Evolutionary conservation across 1,139 yeast genomes (phyloP), one percentile per base, ranked within the genome.

Genomic region (Protomyces lactucae-debilis): DNA sequence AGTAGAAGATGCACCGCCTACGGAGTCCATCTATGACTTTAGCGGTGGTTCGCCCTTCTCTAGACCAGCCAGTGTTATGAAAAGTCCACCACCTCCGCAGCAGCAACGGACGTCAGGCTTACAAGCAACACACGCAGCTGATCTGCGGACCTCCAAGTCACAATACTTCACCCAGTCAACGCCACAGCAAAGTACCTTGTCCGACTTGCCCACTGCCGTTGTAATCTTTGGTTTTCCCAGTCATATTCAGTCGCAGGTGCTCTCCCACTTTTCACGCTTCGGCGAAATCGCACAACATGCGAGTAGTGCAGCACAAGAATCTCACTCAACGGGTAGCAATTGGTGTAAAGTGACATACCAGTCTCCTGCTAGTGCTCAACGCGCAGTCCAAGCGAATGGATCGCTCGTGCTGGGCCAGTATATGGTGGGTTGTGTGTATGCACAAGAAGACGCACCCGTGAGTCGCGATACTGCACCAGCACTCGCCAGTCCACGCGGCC

Each of bases 181-280:
- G 12, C 43, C 45, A 0, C 18, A 16, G 9, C 23, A 16, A 10
- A 21, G 53, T 6, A 52, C 63, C 18, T 39, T 59, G 23, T 46
- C 63, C 3, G 52, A 55, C n/a, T 23, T 52, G 52, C 64, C 66
- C 12, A 60, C 66, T 56, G 89, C 96, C 0, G 88, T 93, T 1
- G 77, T 91, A 52, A 90, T 92, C 12, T 91, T 89, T 76, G 98
- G 98, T 0, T 92, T 89, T 74, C 91, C 96, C 0, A 93, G 92
- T 71, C 79, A 84, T 2, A 78, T 86, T 69, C 84, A 95, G 3
- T 80, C 82, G 55, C 81, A 82, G 52, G 84, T 93, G 1, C 81
- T 93, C 55, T 82, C 83, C 61, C 89, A 86, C 74, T 93, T 92
- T 72, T 80, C 86, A 53, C 87, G 87, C 69, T 90, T 86, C 73